Evolutionary conservation across 345 rosid species (phyloP), one percentile per base, ranked within the genome.

Genomic region (Toxicodendron radicans): DNA sequence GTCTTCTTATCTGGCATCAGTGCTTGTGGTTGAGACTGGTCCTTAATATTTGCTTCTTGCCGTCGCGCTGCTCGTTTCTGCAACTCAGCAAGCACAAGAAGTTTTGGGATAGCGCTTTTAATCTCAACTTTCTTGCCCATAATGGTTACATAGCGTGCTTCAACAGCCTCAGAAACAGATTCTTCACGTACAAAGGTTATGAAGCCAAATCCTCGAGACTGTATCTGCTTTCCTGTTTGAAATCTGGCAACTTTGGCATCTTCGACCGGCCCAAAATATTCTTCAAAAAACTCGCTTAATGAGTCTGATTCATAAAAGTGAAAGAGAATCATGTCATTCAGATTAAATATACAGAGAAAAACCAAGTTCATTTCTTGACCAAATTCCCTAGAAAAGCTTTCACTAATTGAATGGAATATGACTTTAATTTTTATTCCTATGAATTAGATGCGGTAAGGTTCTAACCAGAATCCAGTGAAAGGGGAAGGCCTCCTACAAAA

Each of bases 61-160:
- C 45, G 77, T 52, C 7, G 49, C 65, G 66, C 74, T 43, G 80
- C 72, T 59, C 18, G 38, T 53, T 82, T 78, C 64, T 81, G 79
- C 33, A 58, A 14, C 74, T 83, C 83, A 2, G 71, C 38, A 30
- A 63, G 74, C 45, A 66, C 51, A 21, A 76, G 17, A 51, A 33
- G 49, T 66, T 75, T 85, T 17, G 80, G 85, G 46, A 82, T 59
- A 1, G 81, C 86, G 59, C 84, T 80, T 78, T 83, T 87, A 71
- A 86, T 84, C 81, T 89, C 94, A 54, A 86, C 83, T 82, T 83
- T 79, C 85, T 80, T 89, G 59, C 86, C 87, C 85, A 79, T 73
- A 43, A 89, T 74, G 72, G 78, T 73, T 21, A 83, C 53, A 63
- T 77, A 78, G 64, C 66, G 90, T 54, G 81, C 81, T 74, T 80